These are phyloP conservation scores for Aspergillus biplanus DNA, from an alignment of 495 filamentous ascomycete genomes.

Conservation along the genomic window DNA sequence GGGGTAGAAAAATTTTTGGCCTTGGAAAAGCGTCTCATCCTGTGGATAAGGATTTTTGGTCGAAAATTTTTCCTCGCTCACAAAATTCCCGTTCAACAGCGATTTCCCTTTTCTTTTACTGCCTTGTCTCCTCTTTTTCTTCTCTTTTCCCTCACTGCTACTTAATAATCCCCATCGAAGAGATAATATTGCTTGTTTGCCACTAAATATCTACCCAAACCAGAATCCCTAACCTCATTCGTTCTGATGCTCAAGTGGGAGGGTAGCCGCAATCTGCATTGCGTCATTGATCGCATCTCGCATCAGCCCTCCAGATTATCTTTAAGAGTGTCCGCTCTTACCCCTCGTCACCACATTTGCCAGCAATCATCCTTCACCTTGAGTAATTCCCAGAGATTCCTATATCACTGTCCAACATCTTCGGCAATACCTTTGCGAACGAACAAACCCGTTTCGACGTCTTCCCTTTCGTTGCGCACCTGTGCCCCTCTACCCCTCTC, in stretches of 20 bases:
- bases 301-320: constrained; percentile 27
- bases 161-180: background rate
- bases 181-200: background rate
- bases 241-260: constrained; percentile 18
- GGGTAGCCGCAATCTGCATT: constrained; percentile 32
- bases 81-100: background rate
- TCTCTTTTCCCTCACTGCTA: background rate
- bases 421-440: constrained; percentile 1
- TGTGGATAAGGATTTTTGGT: background rate
- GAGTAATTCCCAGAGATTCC: background rate
- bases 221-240: background rate
- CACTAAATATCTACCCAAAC: background rate
- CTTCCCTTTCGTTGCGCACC: background rate
- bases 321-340: constrained; percentile 13
- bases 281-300: constrained; percentile 44
- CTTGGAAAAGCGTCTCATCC: background rate
- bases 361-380: constrained; percentile 1
- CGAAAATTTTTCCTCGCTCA: background rate
- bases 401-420: constrained; percentile 13
- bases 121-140: background rate
- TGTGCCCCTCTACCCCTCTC: constrained; percentile 22
- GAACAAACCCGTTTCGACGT: constrained; percentile 17
- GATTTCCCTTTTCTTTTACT: background rate
- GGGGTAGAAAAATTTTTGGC: background rate
- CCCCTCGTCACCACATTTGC: constrained; percentile 4